phyloP scores from a whole-genome alignment of 2,329 filamentous ascomycete genomes.

The Raffaelea ambrosiae region DNA sequence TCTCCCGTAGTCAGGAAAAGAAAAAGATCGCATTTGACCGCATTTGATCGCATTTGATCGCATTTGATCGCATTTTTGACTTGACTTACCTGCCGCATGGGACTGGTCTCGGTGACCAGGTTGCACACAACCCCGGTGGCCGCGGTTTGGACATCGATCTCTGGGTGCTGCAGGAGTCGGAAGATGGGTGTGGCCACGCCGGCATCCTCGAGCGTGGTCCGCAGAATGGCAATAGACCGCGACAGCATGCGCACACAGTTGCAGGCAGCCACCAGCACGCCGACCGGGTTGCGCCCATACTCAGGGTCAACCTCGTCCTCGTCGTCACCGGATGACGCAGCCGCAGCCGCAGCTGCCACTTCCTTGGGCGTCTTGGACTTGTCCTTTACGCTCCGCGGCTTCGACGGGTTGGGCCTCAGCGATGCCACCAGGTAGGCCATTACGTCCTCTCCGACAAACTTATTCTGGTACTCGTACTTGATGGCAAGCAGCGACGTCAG shows the following conservation, averaged over 20 bases:
- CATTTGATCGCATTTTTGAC: too few species aligned
- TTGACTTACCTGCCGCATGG: conserved; percentile 75
- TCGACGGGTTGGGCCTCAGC: conserved; percentile 48
- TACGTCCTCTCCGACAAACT: conserved; percentile 72
- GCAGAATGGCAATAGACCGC: conserved; percentile 72
- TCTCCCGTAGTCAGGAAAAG: not conserved
- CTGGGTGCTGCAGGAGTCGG: conserved; percentile 62
- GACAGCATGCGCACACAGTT: conserved; percentile 73
- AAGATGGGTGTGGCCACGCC: conserved; percentile 72
- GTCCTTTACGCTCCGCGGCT: conserved; percentile 36
- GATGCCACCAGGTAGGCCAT: conserved; percentile 79
- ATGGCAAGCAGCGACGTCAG: conserved; percentile 73
- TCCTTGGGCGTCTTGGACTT: conserved; percentile 21
- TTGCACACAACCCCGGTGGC: conserved; percentile 82
- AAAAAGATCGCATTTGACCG: too few species aligned
- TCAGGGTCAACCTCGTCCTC: conserved; percentile 28
- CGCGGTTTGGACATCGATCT: conserved; percentile 75
- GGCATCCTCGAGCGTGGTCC: conserved; percentile 82
- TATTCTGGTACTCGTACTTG: conserved; percentile 77
- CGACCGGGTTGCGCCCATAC: conserved; percentile 65
- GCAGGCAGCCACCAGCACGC: conserved; percentile 78
- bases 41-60: too few species aligned
- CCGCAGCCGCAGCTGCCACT: conserved; percentile 14
- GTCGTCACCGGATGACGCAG: conserved; percentile 13
- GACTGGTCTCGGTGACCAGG: conserved; percentile 78